Base-by-base conservation (phyloP, 331 rosid species). In the Spiraea crenata region DNA sequence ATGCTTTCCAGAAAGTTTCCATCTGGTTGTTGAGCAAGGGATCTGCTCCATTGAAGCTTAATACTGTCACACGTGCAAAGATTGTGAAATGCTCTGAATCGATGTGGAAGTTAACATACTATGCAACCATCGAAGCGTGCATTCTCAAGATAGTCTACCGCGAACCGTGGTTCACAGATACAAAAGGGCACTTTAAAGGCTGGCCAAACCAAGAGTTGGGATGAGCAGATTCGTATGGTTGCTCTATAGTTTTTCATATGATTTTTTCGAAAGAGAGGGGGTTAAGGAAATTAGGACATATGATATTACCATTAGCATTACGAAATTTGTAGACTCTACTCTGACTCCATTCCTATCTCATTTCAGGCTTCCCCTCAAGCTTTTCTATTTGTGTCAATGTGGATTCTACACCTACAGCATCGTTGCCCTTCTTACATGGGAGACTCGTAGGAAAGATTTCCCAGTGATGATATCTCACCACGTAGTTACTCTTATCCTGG, bases 391-490 rank as follows among this genome's bases (percentile, higher is more conserved):
- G 97, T 76, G 92, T 84, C 83, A 95, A 82, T 87, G 92, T 83
- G 99, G 99, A 71, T 95, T 95, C 88, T 95, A 95, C 88, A 71
- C 69, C 70, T 95, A 95, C 66, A 86, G 99, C 76, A 91, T 91
- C 58, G 96, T 84, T 63, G 99, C 99, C 49, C 95, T 91, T 63
- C 89, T 95, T 48, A 83, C 73, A 16, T 95, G 97, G 99, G 99
- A 95, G 85, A 95, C 99, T 63, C 85, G 97, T 61, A 84, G 99
- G 85, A 95, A 95, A 82, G 99, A 95, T 83, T 95, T 95, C 67
- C 51, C 96, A 4, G 99, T 95, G 65, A 91, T 95, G 99, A 89
- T 91, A 89, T 87, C 97, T 71, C 99, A 95, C 81, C 99, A 95
- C 83, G 78, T 95, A 76, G 77, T 95, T 74, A 91, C 99, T 11